These are phyloP conservation scores for Knufia petricola DNA, from an alignment of 2,329 filamentous ascomycete species.

Conservation along the genomic window DNA sequence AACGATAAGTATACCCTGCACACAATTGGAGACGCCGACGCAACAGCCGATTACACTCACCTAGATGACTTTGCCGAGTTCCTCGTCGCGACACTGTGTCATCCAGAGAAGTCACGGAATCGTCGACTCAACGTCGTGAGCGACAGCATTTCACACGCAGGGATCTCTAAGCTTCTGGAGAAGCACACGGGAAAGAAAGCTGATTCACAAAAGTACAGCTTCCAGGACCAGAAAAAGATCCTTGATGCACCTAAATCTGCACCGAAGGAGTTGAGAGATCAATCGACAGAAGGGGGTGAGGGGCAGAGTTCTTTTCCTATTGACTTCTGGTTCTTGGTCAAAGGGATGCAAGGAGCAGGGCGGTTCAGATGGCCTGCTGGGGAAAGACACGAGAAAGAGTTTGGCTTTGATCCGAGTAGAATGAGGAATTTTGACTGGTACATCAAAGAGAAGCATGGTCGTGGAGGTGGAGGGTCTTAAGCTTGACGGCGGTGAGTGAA, in stretches of 20 bases:
- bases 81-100: slow-evolving; percentile 22
- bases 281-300: background rate
- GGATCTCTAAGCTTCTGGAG: slow-evolving; percentile 21
- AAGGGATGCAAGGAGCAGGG: slow-evolving; percentile 21
- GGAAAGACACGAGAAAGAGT: slow-evolving; percentile 17
- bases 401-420: background rate
- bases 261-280: slow-evolving; percentile 15
- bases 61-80: slow-evolving; percentile 24
- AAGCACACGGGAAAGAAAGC: slow-evolving; percentile 18
- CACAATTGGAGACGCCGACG: slow-evolving; percentile 22
- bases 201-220: slow-evolving; percentile 10
- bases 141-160: slow-evolving; percentile 21
- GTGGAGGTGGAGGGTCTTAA: too few species aligned
- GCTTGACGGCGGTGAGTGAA: too few species aligned
- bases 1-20: slow-evolving; percentile 21
- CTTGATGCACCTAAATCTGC: slow-evolving; percentile 11
- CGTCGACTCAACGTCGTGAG: slow-evolving; percentile 22
- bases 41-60: slow-evolving; percentile 23
- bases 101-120: slow-evolving; percentile 23
- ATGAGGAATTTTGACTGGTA: background rate
- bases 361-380: slow-evolving; percentile 20
- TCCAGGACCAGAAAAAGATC: slow-evolving; percentile 20
- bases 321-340: slow-evolving; percentile 25
- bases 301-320: slow-evolving; percentile 17
- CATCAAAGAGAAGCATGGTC: background rate